Conservation (phyloP, 441 rosid species). For the Populus hybrid region DNA sequence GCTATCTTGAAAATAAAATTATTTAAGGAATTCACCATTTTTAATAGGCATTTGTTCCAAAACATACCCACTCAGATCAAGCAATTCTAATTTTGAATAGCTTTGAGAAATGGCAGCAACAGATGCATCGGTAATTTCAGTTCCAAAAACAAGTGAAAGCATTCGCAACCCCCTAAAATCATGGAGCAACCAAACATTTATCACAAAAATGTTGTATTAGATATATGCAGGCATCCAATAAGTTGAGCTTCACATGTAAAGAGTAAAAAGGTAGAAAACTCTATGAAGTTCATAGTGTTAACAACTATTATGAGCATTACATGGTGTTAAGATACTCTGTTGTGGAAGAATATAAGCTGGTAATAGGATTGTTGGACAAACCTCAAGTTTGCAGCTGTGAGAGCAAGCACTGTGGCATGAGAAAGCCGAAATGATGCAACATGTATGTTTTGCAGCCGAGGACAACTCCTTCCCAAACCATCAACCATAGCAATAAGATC, state of each 20-base stretch:
- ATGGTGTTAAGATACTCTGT: no score
- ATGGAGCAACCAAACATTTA: conserved; percentile 11
- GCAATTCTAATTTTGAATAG: conserved; percentile 73
- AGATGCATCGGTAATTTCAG: conserved; percentile 85
- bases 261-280: background rate
- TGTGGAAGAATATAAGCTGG: background rate
- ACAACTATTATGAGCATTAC: background rate
- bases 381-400: conserved; percentile 81
- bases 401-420: conserved; percentile 75
- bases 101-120: conserved; percentile 86
- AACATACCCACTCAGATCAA: conserved; percentile 97
- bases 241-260: background rate
- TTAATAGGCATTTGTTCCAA: conserved; percentile 3
- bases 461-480: conserved; percentile 69
- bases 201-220: conserved; percentile 10
- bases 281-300: background rate
- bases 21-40: background rate
- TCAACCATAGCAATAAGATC: conserved; percentile 65
- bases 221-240: background rate
- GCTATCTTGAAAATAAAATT: background rate
- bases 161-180: conserved; percentile 67
- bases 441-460: conserved; percentile 74
- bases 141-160: conserved; percentile 95
- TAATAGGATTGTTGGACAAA: conserved; percentile 26
- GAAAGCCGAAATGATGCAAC: conserved; percentile 78